Conservation (phyloP, 2,329 filamentous ascomycete species). For the Aspergillus costaricaensis region DNA sequence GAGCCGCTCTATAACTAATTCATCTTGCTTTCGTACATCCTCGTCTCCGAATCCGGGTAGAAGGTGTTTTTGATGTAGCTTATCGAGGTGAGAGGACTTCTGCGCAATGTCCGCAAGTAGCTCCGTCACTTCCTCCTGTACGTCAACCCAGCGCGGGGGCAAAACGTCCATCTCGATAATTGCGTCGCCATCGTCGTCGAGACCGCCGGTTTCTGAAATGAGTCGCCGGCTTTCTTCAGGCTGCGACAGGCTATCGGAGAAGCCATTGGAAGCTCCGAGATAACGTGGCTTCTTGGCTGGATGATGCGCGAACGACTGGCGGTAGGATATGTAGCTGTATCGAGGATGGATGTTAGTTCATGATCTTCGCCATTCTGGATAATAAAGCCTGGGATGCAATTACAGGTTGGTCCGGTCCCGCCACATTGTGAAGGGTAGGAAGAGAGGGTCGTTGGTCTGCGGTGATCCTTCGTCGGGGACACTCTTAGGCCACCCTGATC, state of each 20-base stretch:
- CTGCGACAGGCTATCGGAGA: slow-evolving; percentile 61
- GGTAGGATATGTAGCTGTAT: slow-evolving; percentile 92
- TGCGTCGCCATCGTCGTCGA: slow-evolving; percentile 79
- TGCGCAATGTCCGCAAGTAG: slow-evolving; percentile 76
- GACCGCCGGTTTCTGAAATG: slow-evolving; percentile 73
- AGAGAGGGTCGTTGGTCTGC: slow-evolving; percentile 11
- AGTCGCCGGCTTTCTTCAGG: slow-evolving; percentile 76
- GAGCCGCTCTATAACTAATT: slow-evolving; percentile 83
- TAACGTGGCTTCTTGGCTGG: slow-evolving; percentile 81
- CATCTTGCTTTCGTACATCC: slow-evolving; percentile 80
- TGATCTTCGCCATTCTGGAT: not conserved
- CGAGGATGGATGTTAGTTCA: not conserved
- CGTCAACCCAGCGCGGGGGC: slow-evolving; percentile 91
- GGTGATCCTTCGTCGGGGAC: slow-evolving; percentile 23
- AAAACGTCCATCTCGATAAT: slow-evolving; percentile 98
- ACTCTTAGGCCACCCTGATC: slow-evolving; percentile 18
- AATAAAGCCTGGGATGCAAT: not conserved
- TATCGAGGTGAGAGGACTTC: slow-evolving; percentile 82
- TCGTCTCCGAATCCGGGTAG: slow-evolving; percentile 96
- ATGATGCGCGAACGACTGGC: slow-evolving; percentile 96
- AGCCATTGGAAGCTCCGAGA: slow-evolving; percentile 60
- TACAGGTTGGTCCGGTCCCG: slow-evolving; percentile 99
- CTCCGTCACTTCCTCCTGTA: slow-evolving; percentile 90
- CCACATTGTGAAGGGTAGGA: slow-evolving; percentile 76
- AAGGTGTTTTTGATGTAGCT: slow-evolving; percentile 95